These are phyloP conservation scores for Phytophthora chlamydospora DNA, from an alignment of 352 stramenopile species.

Conservation along the genomic window DNA sequence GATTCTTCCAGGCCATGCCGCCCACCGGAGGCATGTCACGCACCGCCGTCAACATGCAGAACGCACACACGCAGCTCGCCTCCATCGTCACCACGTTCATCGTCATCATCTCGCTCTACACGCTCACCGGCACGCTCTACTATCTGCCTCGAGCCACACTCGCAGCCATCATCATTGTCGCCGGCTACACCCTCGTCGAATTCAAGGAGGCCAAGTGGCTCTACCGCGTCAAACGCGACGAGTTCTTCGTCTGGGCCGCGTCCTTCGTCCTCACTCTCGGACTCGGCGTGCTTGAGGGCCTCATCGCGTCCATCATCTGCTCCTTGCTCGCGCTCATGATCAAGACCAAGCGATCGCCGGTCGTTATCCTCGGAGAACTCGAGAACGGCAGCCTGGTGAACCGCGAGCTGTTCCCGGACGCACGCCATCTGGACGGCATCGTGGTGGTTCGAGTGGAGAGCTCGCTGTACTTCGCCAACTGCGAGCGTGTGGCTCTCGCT, in stretches of 20 bases:
- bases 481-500: conserved; percentile 43
- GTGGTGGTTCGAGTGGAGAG: conserved; percentile 55
- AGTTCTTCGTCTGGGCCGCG: conserved; percentile 57
- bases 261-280: conserved; percentile 61
- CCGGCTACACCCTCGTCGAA: conserved; percentile 85
- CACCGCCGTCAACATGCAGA: conserved; percentile 89
- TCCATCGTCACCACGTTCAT: conserved; percentile 81
- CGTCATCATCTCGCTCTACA: conserved; percentile 79
- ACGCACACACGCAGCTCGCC: conserved; percentile 78
- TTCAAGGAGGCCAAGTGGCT: conserved; percentile 86
- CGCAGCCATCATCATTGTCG: conserved; percentile 88
- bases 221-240: conserved; percentile 61
- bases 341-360: conserved; percentile 50
- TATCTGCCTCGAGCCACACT: conserved; percentile 81
- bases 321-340: conserved; percentile 64
- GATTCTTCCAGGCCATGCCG: conserved; percentile 86
- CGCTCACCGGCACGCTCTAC: conserved; percentile 82
- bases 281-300: conserved; percentile 52
- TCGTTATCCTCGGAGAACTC: conserved; percentile 47
- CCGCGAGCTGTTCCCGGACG: conserved; percentile 32
- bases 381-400: conserved; percentile 49
- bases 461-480: conserved; percentile 70
- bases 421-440: conserved; percentile 33
- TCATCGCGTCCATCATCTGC: conserved; percentile 59
- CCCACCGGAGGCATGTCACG: conserved; percentile 80